Evolutionary conservation across 768 basidiomycete species (phyloP).

Genomic region (Exidia glandulosa): DNA sequence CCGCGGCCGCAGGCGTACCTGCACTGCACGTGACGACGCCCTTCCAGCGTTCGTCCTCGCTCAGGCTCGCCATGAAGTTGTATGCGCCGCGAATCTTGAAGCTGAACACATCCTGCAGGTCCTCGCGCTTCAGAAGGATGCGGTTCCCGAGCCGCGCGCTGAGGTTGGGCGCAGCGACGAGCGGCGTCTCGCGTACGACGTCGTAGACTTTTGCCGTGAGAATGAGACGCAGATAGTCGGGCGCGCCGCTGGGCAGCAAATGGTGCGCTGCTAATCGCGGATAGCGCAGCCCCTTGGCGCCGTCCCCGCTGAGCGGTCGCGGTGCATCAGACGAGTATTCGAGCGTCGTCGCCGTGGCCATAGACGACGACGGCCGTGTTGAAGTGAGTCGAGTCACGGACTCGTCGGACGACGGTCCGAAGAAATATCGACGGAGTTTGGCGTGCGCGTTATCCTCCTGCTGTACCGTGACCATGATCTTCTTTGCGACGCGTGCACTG

Average conservation of each 20-base stretch:
- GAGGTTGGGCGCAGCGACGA: conserved; percentile 77
- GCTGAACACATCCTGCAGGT: conserved; percentile 93
- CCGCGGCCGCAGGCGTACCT: too few species aligned
- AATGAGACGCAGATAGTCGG: conserved; percentile 83
- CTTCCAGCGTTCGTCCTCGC: conserved; percentile 87
- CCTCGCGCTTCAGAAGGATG: conserved; percentile 95
- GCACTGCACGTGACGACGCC: conserved; percentile 98
- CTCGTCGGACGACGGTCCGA: neutral
- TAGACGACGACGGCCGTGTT: neutral
- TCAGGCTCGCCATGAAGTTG: conserved; percentile 91
- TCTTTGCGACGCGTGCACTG: too few species aligned
- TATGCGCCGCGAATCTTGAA: conserved; percentile 99
- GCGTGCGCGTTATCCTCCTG: neutral
- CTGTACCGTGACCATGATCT: neutral
- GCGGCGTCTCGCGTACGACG: conserved; percentile 78
- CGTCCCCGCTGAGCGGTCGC: conserved; percentile 39
- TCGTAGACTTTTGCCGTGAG: conserved; percentile 87
- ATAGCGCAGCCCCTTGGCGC: conserved; percentile 25
- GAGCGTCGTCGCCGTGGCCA: conserved; percentile 28
- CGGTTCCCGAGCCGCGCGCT: conserved; percentile 83
- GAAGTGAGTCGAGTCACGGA: neutral
- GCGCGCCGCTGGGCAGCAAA: conserved; percentile 53
- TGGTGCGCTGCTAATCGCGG: conserved; percentile 57
- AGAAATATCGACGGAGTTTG: neutral
- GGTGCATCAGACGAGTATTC: conserved; percentile 65